These are phyloP conservation scores for Podaxis sp. DNA, from an alignment of 768 basidiomycete species.

Conservation along the genomic window DNA sequence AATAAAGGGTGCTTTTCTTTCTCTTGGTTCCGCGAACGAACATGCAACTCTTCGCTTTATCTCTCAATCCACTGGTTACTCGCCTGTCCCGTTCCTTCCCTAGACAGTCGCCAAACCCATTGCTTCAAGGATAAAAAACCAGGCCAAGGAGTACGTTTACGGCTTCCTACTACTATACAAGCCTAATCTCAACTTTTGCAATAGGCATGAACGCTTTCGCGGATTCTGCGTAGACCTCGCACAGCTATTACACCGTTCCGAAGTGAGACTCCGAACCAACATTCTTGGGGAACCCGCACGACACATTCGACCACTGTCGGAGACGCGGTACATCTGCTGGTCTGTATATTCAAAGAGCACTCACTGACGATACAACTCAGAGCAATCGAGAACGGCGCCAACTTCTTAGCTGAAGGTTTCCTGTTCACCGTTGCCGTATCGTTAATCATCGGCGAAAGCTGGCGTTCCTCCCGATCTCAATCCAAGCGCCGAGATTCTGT, in stretches of 20 bases:
- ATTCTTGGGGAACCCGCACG: constrained; percentile 76
- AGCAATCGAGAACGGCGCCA: constrained; percentile 85
- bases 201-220: constrained; percentile 69
- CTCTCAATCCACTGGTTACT: neutral
- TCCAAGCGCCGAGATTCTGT: constrained; percentile 71
- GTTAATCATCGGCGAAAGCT: constrained; percentile 76
- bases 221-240: constrained; percentile 69
- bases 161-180: constrained; percentile 11
- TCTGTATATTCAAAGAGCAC: neutral
- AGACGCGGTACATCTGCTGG: constrained; percentile 52
- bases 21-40: neutral
- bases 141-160: constrained; percentile 62
- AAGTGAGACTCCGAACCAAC: constrained; percentile 69
- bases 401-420: constrained; percentile 81
- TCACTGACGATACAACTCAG: constrained; percentile 29
- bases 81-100: neutral
- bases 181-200: neutral
- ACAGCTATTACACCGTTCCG: constrained; percentile 73
- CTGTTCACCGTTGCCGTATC: constrained; percentile 73
- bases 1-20: constrained; percentile 9
- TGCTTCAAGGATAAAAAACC: constrained; percentile 61
- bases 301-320: constrained; percentile 73
- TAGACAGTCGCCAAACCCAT: constrained; percentile 88
- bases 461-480: constrained; percentile 67
- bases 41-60: neutral